phyloP scores from a whole-genome alignment of 495 filamentous ascomycete genomes.

The Penicillium macrosclerotiorum region DNA sequence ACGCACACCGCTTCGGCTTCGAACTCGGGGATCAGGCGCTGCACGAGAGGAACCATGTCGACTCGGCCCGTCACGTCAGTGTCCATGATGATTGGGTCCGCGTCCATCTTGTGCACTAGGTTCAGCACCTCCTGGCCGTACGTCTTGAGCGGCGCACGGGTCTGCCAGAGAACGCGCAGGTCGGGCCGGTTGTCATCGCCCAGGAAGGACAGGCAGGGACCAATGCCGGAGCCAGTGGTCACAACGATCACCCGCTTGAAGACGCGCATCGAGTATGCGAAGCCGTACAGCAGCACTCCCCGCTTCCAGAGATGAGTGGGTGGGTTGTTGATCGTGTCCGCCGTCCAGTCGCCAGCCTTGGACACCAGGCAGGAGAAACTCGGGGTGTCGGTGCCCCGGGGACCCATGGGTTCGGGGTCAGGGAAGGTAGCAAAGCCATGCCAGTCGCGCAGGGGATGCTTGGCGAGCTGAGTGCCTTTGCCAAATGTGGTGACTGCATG shows the following conservation, averaged over 20 bases:
- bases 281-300: constrained; percentile 59
- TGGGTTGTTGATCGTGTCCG: constrained; percentile 58
- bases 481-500: constrained; percentile 48
- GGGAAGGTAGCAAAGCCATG: constrained; percentile 80
- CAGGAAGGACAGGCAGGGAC: constrained; percentile 55
- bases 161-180: constrained; percentile 60
- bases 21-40: constrained; percentile 53
- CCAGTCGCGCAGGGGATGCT: constrained; percentile 67
- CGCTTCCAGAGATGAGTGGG: constrained; percentile 47
- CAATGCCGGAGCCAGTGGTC: constrained; percentile 83
- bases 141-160: constrained; percentile 50
- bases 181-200: constrained; percentile 45
- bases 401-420: constrained; percentile 23
- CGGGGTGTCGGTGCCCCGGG: constrained; percentile 15
- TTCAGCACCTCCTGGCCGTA: constrained; percentile 53
- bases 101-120: constrained; percentile 50
- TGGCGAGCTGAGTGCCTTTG: constrained; percentile 48
- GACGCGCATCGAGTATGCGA: constrained; percentile 68
- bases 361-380: constrained; percentile 70
- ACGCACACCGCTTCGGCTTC: constrained; percentile 72
- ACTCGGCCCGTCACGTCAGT: constrained; percentile 47
- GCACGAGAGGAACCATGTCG: constrained; percentile 58
- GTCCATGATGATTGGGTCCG: constrained; percentile 54
- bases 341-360: constrained; percentile 85
- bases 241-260: constrained; percentile 70